Percentiles rank a stretch among this genome's conserved stretches.
phyloP scores from a whole-genome alignment of 805 yeast genomes.

The Saccharomycopsis schoenii region DNA sequence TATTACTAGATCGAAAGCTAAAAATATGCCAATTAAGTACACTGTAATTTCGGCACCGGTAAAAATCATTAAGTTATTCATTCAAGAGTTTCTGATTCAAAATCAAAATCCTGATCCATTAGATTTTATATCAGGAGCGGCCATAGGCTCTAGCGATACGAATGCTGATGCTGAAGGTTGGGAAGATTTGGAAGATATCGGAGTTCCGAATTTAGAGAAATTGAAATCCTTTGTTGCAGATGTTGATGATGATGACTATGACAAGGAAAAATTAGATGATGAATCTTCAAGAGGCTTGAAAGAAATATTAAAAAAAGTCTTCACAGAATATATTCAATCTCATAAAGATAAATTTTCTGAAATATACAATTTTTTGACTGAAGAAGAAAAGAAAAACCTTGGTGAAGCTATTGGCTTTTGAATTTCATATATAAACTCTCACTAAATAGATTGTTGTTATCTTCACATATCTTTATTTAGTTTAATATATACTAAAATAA shows the following conservation, averaged over 20 bases:
- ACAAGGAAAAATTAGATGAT: constrained; percentile 21
- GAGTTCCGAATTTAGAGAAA: constrained; percentile 53
- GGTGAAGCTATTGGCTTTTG: constrained; percentile 35
- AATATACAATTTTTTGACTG: constrained; percentile 34
- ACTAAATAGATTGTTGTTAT: not conserved
- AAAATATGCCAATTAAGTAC: constrained; percentile 48
- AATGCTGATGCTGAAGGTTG: constrained; percentile 52
- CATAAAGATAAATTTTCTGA: constrained; percentile 35
- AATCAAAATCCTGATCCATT: constrained; percentile 38
- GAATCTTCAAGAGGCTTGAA: constrained; percentile 25
- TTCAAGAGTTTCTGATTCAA: constrained; percentile 62
- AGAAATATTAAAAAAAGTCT: constrained; percentile 33
- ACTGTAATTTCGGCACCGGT: constrained; percentile 57
- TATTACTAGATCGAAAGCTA: constrained; percentile 78
- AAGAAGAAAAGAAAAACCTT: constrained; percentile 38
- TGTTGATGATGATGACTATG: constrained; percentile 17
- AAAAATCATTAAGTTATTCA: constrained; percentile 63
- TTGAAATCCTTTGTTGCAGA: constrained; percentile 37
- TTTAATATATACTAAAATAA: not conserved
- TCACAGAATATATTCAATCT: constrained; percentile 38
- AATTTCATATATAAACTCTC: not conserved
- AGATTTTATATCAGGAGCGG: constrained; percentile 23
- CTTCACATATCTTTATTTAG: not conserved
- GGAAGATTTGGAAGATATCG: constrained; percentile 69
- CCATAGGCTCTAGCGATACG: constrained; percentile 29